Base-by-base conservation (phyloP, 2,329 filamentous ascomycete genomes). In the Clonostachys sp. region DNA sequence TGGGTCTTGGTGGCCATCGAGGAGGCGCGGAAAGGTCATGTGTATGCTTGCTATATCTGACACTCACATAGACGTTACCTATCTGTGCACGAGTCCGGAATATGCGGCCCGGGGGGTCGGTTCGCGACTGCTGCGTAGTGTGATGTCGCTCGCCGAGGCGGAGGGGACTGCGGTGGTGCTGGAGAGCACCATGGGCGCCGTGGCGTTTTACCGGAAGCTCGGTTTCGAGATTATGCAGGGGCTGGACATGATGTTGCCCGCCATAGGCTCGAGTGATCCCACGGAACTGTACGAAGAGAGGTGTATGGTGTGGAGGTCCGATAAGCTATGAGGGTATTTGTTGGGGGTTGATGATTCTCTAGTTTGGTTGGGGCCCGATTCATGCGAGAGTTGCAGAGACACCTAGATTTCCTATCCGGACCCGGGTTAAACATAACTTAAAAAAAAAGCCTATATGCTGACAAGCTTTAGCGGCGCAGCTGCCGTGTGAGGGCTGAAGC, bases 171-270 rank as follows among this genome's bases (percentile, higher is more conserved):
- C 62, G 12, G 60, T 68, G 6, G 63, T 71, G 42, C 53, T 72
- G 13, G 67, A 71, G 49, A 67, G 64, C 17, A 71, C 66, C 16
- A 61, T 61, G 53, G 59, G 63, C 16, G 68, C 68, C 2, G 59
- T 69, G 6, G 51, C 54, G 2, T 62, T 72, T 49, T 72, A 72
- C 41, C 53, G 63, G 47, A 64, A 51, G 50, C 52, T 69, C 34
- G 67, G 67, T 7, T 73, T 72, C 45, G 53, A 54, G 35, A 51
- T 50, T 5, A 46, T 57, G 12, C 60, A 60, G 42, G 50, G 54
- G 17, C 61, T 72, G 20, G 57, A 61, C 18, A 64, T 72, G 63
- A 54, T 50, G 44, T 58, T 72, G 18, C 66, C 67, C 16, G 49
- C 47, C 35, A 53, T 54, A 42, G 58, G 55, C 33, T 57, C 50